phyloP scores from a whole-genome alignment of 176 grass and related monocot genomes.

The Cenchrus purpureus region DNA sequence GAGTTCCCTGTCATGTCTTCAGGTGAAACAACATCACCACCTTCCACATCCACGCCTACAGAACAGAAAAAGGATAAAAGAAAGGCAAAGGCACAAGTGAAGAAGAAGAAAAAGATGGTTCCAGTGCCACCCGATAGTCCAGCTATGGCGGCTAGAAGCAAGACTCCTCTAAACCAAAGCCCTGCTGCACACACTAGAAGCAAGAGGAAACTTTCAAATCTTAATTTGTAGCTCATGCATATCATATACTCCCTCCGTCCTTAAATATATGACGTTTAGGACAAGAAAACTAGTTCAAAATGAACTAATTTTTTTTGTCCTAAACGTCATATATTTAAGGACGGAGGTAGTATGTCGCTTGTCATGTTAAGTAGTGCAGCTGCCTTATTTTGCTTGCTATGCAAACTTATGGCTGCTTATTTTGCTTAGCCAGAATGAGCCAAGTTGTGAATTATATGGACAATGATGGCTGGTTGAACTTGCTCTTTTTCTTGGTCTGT shows the following conservation, averaged over 20 bases:
- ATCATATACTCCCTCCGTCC: neutral
- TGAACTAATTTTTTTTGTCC: no score
- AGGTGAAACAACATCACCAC: neutral
- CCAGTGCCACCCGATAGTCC: neutral
- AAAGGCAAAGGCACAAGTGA: neutral
- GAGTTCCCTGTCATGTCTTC: no score
- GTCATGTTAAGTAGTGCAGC: neutral
- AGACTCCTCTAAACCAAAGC: neutral
- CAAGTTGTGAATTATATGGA: neutral
- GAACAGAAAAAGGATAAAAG: neutral
- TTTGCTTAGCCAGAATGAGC: neutral
- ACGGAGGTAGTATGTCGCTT: neutral
- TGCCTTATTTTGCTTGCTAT: neutral
- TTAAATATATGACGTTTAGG: no score
- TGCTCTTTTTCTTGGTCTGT: neutral
- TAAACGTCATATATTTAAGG: no score
- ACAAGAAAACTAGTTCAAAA: no score
- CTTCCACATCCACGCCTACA: neutral
- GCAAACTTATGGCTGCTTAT: neutral
- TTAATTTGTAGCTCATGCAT: neutral
- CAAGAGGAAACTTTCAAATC: neutral
- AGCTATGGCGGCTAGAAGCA: neutral
- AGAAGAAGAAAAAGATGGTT: neutral
- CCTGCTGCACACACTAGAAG: neutral
- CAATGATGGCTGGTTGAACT: neutral